These are phyloP conservation scores for Bathelium albidoporum DNA, from an alignment of 495 filamentous ascomycete genomes.

Conservation along the genomic window DNA sequence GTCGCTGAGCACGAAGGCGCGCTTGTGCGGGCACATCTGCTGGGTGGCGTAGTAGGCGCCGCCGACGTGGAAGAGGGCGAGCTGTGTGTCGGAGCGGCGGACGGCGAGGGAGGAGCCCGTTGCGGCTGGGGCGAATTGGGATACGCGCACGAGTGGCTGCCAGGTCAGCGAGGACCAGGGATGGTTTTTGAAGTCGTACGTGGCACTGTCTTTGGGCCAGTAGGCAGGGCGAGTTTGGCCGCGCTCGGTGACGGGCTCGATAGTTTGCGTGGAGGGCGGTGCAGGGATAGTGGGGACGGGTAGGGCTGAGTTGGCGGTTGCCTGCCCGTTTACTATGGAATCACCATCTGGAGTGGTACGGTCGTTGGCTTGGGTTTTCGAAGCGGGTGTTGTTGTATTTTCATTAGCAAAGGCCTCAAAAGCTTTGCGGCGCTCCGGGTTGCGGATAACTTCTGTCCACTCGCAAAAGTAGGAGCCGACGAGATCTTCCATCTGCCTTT, in stretches of 20 bases:
- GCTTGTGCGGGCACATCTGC: slow-evolving; percentile 98
- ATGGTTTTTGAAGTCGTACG: slow-evolving; percentile 63
- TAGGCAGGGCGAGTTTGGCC: slow-evolving; percentile 67
- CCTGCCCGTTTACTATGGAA: not conserved
- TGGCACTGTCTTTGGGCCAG: slow-evolving; percentile 65
- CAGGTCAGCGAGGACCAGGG: slow-evolving; percentile 67
- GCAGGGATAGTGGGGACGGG: not conserved
- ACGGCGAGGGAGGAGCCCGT: slow-evolving; percentile 61
- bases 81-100: slow-evolving; percentile 85
- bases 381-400: not conserved
- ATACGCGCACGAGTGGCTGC: slow-evolving; percentile 72
- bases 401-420: slow-evolving; percentile 83
- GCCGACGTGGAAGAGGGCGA: slow-evolving; percentile 80
- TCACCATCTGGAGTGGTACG: slow-evolving; percentile 50
- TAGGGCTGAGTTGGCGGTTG: not conserved
- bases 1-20: slow-evolving; percentile 81
- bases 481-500: slow-evolving; percentile 81
- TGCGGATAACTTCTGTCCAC: slow-evolving; percentile 77
- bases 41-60: slow-evolving; percentile 83
- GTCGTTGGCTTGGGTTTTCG: not conserved
- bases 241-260: slow-evolving; percentile 66
- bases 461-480: slow-evolving; percentile 90
- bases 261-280: slow-evolving; percentile 40
- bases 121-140: slow-evolving; percentile 62
- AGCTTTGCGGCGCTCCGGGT: slow-evolving; percentile 54